phyloP scores from a whole-genome alignment of 371 early-diverging fungal genomes.

The Lichtheimia ornata region DNA sequence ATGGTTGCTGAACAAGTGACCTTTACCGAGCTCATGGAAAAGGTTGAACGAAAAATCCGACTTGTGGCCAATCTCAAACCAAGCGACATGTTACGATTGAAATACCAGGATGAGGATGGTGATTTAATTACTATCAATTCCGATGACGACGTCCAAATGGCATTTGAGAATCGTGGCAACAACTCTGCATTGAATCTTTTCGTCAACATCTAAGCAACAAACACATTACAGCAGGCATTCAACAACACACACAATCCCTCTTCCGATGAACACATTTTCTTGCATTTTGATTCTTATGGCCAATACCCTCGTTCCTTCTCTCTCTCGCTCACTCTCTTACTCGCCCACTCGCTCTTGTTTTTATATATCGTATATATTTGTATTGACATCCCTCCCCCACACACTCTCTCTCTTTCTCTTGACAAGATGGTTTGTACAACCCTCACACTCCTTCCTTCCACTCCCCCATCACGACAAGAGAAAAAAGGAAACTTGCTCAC shows the following conservation, averaged over 20 bases:
- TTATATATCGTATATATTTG: neutral
- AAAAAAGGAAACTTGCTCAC: neutral
- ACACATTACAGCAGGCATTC: neutral
- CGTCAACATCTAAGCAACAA: conserved; percentile 27
- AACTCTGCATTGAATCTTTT: conserved; percentile 41
- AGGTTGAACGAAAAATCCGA: conserved; percentile 85
- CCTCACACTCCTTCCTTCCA: neutral
- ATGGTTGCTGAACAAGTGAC: conserved; percentile 73
- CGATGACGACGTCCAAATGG: conserved; percentile 91
- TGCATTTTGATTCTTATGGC: no score
- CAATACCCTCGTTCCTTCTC: neutral
- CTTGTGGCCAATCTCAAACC: conserved; percentile 66
- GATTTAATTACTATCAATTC: conserved; percentile 84
- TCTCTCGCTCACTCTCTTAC: neutral
- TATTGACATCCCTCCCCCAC: neutral
- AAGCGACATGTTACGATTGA: conserved; percentile 62
- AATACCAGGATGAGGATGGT: conserved; percentile 92
- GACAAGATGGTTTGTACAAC: neutral
- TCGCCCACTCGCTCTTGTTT: neutral
- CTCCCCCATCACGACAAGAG: neutral
- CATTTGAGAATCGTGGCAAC: conserved; percentile 72
- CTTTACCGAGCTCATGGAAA: conserved; percentile 75
- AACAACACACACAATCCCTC: no score
- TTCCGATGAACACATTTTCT: no score
- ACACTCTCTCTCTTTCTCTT: conserved; percentile 1